Evolutionary conservation across 306 rosid genomes (phyloP).

Genomic region (Cucurbita maxima): DNA sequence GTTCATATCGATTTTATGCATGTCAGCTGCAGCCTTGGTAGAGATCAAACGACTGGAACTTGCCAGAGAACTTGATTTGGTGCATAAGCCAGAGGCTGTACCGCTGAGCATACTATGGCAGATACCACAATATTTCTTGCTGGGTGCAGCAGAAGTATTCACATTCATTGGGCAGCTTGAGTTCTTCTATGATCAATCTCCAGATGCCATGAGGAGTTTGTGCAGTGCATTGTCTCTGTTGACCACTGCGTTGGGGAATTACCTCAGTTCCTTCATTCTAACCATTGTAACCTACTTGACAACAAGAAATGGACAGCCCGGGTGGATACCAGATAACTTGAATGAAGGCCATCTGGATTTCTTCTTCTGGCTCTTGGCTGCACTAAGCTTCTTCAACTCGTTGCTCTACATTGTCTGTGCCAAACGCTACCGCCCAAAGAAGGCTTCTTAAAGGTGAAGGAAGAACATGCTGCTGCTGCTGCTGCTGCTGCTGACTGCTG

Average conservation of each 20-base stretch:
- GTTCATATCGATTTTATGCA: constrained; percentile 59
- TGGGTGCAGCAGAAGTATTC: constrained; percentile 80
- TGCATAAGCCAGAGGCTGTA: constrained; percentile 41
- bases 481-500: neutral
- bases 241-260: constrained; percentile 67
- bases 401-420: constrained; percentile 49
- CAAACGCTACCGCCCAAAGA: constrained; percentile 50
- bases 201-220: constrained; percentile 91
- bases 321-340: constrained; percentile 88
- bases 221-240: constrained; percentile 85
- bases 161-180: constrained; percentile 83
- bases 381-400: constrained; percentile 64
- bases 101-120: constrained; percentile 74
- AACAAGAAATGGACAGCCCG: constrained; percentile 39
- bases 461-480: neutral
- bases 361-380: constrained; percentile 82
- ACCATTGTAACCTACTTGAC: constrained; percentile 68
- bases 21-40: constrained; percentile 83
- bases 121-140: constrained; percentile 73
- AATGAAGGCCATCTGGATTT: constrained; percentile 72
- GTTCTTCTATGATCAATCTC: constrained; percentile 95
- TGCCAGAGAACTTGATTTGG: constrained; percentile 51
- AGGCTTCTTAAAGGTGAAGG: constrained; percentile 27
- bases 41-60: constrained; percentile 59
- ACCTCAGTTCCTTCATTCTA: constrained; percentile 71